A percentile compares a stretch with the other conserved stretches of the same genome.
These are phyloP conservation scores for Phoma sp. DNA, from an alignment of 2,329 filamentous ascomycete species.

Conservation along the genomic window DNA sequence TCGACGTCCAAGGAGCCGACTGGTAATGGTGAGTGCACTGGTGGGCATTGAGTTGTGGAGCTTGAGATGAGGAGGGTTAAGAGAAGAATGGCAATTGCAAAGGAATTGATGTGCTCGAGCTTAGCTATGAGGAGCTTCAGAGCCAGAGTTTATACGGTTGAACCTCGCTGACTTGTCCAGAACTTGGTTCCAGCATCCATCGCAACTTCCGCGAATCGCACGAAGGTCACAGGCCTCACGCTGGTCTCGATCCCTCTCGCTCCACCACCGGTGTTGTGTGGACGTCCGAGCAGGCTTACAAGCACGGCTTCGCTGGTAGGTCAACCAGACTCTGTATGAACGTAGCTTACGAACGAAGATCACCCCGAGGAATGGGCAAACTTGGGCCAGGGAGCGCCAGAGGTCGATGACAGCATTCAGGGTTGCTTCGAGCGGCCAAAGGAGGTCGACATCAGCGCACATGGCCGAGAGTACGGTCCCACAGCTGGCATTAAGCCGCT, in stretches of 20 bases:
- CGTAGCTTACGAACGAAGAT: conserved; percentile 55
- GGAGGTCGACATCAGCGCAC: conserved; percentile 77
- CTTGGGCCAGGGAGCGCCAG: conserved; percentile 89
- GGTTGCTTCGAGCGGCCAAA: conserved; percentile 86
- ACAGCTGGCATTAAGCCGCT: conserved; percentile 93
- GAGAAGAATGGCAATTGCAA: too few species aligned
- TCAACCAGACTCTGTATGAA: neutral
- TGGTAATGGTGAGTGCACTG: conserved; percentile 44
- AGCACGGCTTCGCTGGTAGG: conserved; percentile 75
- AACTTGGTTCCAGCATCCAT: conserved; percentile 51
- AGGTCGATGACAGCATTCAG: conserved; percentile 91
- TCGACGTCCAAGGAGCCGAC: conserved; percentile 46
- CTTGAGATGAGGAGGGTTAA: neutral
- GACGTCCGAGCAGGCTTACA: conserved; percentile 85
- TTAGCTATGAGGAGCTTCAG: too few species aligned
- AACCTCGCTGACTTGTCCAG: neutral
- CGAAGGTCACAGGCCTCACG: conserved; percentile 88
- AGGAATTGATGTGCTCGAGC: too few species aligned
- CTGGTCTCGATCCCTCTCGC: conserved; percentile 85
- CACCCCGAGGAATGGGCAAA: conserved; percentile 88
- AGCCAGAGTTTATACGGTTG: too few species aligned
- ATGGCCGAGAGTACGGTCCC: conserved; percentile 86
- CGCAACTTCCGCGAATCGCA: conserved; percentile 88
- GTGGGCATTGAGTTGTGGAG: neutral
- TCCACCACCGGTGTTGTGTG: conserved; percentile 94